Evolutionary conservation across 202 grass and related monocot genomes (phyloP).

Genomic region (Schoenoplectus tabernaemontani): DNA sequence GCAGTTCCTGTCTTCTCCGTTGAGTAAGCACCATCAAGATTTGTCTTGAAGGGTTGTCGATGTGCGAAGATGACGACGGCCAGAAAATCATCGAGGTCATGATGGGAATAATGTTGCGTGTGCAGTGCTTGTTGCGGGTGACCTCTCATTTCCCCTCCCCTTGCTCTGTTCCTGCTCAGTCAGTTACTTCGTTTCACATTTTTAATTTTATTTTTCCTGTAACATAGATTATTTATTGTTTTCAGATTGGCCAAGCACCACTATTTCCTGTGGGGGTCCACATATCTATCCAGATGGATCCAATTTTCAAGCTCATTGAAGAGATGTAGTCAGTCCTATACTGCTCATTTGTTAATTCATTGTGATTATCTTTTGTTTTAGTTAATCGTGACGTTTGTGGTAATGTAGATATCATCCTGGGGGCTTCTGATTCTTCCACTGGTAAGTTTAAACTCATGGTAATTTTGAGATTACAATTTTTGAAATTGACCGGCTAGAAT

Average conservation of each 20-base stretch:
- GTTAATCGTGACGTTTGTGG: constrained; percentile 67
- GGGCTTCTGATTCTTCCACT: background rate
- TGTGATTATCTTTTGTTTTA: background rate
- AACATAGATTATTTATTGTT: background rate
- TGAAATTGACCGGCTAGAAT: too few species aligned
- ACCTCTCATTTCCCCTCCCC: too few species aligned
- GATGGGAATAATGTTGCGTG: too few species aligned
- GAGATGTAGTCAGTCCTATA: constrained; percentile 60
- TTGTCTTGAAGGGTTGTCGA: too few species aligned
- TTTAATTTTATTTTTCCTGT: background rate
- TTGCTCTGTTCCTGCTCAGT: too few species aligned
- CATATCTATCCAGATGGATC: constrained; percentile 49
- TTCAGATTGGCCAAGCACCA: background rate
- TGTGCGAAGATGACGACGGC: too few species aligned
- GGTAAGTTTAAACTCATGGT: too few species aligned
- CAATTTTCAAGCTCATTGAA: constrained; percentile 88
- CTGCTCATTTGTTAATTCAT: constrained; percentile 10
- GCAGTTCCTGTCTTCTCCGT: too few species aligned
- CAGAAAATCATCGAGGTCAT: too few species aligned
- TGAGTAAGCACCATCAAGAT: too few species aligned
- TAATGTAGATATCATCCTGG: background rate
- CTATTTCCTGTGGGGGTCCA: background rate
- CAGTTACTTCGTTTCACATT: background rate
- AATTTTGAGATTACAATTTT: too few species aligned
- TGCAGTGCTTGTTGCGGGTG: too few species aligned